A percentile compares a stretch with the other conserved stretches of the same genome.
These are phyloP conservation scores for Saccharomyces hybrid DNA, from an alignment of 1,139 yeast genomes.

Conservation along the genomic window DNA sequence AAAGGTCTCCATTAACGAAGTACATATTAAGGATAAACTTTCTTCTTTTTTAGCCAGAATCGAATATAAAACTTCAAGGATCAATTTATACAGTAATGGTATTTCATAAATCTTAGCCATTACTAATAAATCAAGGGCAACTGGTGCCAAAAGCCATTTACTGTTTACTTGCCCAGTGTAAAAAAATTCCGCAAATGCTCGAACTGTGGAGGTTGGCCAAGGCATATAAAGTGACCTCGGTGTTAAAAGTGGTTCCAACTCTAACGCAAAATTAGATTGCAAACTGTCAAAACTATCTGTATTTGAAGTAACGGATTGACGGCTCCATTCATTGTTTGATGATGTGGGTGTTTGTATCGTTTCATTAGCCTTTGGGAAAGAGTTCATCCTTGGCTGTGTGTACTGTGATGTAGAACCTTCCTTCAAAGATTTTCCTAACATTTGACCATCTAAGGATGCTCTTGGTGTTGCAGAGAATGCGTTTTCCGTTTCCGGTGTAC, in stretches of 20 bases:
- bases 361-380: background rate
- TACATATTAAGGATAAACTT: constrained; percentile 38
- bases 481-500: constrained; percentile 12
- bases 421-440: constrained; percentile 12
- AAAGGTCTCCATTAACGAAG: constrained; percentile 20
- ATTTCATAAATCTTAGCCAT: constrained; percentile 58
- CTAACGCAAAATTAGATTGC: constrained; percentile 11
- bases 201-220: constrained; percentile 50
- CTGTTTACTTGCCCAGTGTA: constrained; percentile 75
- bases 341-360: constrained; percentile 1
- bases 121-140: constrained; percentile 54
- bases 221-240: constrained; percentile 67
- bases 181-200: constrained; percentile 61
- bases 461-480: constrained; percentile 7
- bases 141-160: constrained; percentile 60
- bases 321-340: constrained; percentile 10
- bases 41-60: constrained; percentile 59
- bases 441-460: constrained; percentile 15
- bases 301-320: constrained; percentile 19
- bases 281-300: constrained; percentile 20
- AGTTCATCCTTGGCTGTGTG: background rate
- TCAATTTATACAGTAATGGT: constrained; percentile 59
- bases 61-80: constrained; percentile 60
- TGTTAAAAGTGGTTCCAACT: constrained; percentile 48
- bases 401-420: constrained; percentile 3